Evolutionary conservation across 202 grass and related monocot genomes (phyloP).

Genomic region (Digitaria exilis): DNA sequence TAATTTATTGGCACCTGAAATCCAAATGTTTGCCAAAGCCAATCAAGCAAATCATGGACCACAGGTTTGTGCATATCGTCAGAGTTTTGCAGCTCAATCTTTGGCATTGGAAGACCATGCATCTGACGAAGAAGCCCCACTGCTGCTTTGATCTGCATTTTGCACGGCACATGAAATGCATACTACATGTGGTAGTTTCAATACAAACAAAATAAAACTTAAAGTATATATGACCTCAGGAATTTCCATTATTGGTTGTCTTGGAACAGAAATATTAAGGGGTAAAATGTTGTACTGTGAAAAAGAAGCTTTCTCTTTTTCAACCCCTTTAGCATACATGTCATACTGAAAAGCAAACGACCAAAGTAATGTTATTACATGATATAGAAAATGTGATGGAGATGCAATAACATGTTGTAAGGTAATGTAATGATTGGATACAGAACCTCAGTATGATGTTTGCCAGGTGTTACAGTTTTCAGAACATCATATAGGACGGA

Average conservation of each 20-base stretch:
- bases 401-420: slow-evolving; percentile 8
- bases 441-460: slow-evolving; percentile 48
- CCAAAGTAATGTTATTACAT: slow-evolving; percentile 22
- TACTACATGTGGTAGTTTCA: slow-evolving; percentile 1
- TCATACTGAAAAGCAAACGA: slow-evolving; percentile 47
- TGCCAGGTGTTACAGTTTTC: slow-evolving; percentile 59
- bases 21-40: slow-evolving; percentile 83
- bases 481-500: slow-evolving; percentile 86
- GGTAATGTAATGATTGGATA: neutral
- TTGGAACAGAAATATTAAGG: slow-evolving; percentile 60
- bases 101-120: slow-evolving; percentile 49
- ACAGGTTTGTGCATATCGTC: slow-evolving; percentile 12
- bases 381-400: neutral
- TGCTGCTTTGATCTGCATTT: slow-evolving; percentile 85
- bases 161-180: neutral
- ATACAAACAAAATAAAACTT: slow-evolving; percentile 13
- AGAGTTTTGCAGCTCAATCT: slow-evolving; percentile 12
- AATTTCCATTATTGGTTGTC: slow-evolving; percentile 83
- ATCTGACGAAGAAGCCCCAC: slow-evolving; percentile 50
- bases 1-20: slow-evolving; percentile 76
- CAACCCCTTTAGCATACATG: slow-evolving; percentile 50
- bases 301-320: slow-evolving; percentile 75
- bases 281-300: slow-evolving; percentile 93
- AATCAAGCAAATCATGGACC: slow-evolving; percentile 79
- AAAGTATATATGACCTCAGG: slow-evolving; percentile 68